These are phyloP conservation scores for Aureobasidium musti DNA, from an alignment of 2,329 filamentous ascomycete species.

Conservation along the genomic window DNA sequence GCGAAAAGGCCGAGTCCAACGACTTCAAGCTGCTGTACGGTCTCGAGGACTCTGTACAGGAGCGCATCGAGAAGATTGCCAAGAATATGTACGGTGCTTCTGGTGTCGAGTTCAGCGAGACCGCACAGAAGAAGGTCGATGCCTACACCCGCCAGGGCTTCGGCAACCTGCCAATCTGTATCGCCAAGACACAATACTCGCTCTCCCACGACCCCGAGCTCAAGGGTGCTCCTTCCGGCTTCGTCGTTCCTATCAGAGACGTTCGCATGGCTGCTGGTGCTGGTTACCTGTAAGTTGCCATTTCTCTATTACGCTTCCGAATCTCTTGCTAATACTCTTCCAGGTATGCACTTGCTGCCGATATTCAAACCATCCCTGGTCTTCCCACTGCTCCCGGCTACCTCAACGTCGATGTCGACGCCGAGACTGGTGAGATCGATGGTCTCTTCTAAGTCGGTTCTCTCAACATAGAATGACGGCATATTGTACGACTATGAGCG, in stretches of 20 bases:
- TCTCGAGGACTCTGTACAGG: conserved; percentile 75
- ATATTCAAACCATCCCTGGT: conserved; percentile 97
- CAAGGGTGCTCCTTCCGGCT: conserved; percentile 93
- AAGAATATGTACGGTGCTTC: conserved; percentile 92
- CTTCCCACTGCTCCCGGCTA: conserved; percentile 94
- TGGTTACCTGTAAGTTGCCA: conserved; percentile 72
- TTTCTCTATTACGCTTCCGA: not conserved
- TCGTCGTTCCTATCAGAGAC: conserved; percentile 91
- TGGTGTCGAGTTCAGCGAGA: conserved; percentile 87
- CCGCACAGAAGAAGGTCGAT: conserved; percentile 94
- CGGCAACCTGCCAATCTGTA: conserved; percentile 88
- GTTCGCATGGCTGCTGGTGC: conserved; percentile 92
- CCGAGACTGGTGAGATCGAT: conserved; percentile 56
- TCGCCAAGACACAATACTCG: conserved; percentile 98
- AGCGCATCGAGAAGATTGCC: conserved; percentile 88
- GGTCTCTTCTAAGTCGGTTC: conserved; percentile 73
- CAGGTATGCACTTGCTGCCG: conserved; percentile 88
- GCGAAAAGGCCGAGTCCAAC: conserved; percentile 71
- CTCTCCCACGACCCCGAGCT: conserved; percentile 88
- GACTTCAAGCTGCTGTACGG: conserved; percentile 86
- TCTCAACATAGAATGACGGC: conserved; percentile 23
- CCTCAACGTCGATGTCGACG: conserved; percentile 78
- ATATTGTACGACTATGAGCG: conserved; percentile 9
- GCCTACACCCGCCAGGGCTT: conserved; percentile 92
- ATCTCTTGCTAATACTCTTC: not conserved